Evolutionary conservation across 371 early-diverging fungal genomes (phyloP).

Genomic region (Lichtheimia ornata): DNA sequence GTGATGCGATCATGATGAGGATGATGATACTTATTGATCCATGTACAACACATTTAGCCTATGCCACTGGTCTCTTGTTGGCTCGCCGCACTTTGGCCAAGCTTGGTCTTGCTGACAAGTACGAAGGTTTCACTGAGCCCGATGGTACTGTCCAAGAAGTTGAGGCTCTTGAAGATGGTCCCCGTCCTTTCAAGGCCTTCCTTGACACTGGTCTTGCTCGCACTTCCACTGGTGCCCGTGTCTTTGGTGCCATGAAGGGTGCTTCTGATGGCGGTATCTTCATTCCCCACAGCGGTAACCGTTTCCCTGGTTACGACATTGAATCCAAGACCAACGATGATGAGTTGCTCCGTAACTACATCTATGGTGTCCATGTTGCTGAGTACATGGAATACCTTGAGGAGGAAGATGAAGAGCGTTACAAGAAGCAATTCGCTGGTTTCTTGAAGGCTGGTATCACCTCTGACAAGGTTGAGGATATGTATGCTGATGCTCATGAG

Average conservation of each 20-base stretch:
- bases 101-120: slow-evolving; percentile 94
- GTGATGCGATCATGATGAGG: background rate
- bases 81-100: slow-evolving; percentile 97
- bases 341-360: slow-evolving; percentile 96
- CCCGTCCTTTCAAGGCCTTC: slow-evolving; percentile 99
- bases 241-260: slow-evolving; percentile 99
- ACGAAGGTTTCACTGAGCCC: slow-evolving; percentile 93
- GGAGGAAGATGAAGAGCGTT: slow-evolving; percentile 98
- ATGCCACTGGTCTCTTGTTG: slow-evolving; percentile 98
- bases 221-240: slow-evolving; percentile 99
- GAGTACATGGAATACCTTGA: slow-evolving; percentile 98
- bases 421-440: slow-evolving; percentile 96
- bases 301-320: slow-evolving; percentile 98
- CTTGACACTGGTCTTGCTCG: slow-evolving; percentile 99
- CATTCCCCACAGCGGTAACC: slow-evolving; percentile 98
- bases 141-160: slow-evolving; percentile 92
- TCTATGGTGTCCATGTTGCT: slow-evolving; percentile 98
- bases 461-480: slow-evolving; percentile 94
- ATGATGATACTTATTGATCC: background rate
- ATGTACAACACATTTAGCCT: slow-evolving; percentile 55
- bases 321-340: slow-evolving; percentile 92
- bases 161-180: slow-evolving; percentile 94
- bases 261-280: slow-evolving; percentile 99
- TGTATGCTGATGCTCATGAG: slow-evolving; percentile 94
- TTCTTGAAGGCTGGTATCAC: slow-evolving; percentile 93